Evolutionary conservation across 352 stramenopile genomes (phyloP), one percentile per base, ranked within the genome.

Genomic region (Phytophthora fragariaefolia): DNA sequence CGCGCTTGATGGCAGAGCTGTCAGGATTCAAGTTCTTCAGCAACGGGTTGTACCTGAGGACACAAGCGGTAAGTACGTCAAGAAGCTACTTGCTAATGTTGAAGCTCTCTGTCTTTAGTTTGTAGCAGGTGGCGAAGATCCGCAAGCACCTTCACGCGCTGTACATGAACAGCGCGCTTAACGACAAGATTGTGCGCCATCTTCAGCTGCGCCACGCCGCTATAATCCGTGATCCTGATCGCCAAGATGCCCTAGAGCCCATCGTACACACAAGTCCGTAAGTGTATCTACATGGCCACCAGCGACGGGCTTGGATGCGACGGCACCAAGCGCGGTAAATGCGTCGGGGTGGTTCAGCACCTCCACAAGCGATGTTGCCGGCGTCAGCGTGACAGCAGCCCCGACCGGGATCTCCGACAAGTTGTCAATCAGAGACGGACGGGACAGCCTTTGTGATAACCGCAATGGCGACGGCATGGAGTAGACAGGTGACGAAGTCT

Each of bases 401-500:
- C 15, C 9, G 15, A 8, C 6, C 15, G 30, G 30, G 9, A 4
- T 8, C 5, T 38, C 30, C 1, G 30, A 13, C 30, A 38, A 38
- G 30, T 38, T 38, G 30, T 38, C 6, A 13, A 17, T 38, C 9
- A 36, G 13, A 30, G 7, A 18, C 17, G 15, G 18, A 53, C 4
- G 57, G 47, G 3, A 47, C 22, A 4, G 32, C 34, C 28, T 65
- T 46, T 2, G 24, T 50, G 20, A 50, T 40, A 10, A 65, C 18
- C 0, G 61, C 60, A 3, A 73, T 26, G 0, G 62, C 59, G 0
- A 75, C 49, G 4, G 56, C 60, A 2, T 66, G 54, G 1, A 77
- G 1, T 6, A 59, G 49, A 13, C 66, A 80, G 0, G 66, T 79
- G 6, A 30, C n/a, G 12, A 71, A 59, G 8, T 63, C 55, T 0